Base-by-base conservation (phyloP, 768 basidiomycete species). In the Agaricus blazei region DNA sequence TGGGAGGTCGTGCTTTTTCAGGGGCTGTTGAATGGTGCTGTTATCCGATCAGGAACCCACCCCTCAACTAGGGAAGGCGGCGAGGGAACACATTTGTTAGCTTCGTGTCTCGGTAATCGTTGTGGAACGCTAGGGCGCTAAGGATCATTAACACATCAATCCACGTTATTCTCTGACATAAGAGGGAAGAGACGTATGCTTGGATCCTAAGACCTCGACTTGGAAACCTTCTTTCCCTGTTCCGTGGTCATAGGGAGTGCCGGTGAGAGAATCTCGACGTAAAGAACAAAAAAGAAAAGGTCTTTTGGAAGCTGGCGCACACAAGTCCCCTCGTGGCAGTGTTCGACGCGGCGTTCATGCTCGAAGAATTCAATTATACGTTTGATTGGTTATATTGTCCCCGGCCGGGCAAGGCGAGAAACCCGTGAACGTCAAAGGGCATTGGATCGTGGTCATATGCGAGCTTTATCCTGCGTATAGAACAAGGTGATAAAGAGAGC, bases 251-350 rank as follows among this genome's bases (percentile, higher is more conserved):
- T 31, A 55, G 54, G 47, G 45, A 48, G 48, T 34, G 41, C 40
- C 54, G 54, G 54, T 55, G 54, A 55, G 54, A 55, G 54, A 48
- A 55, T 42, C 34, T 55, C 47, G 47, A 55, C 54, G 46, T 34
- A 55, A 55, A 55, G 34, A 34, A 34, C 34, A 34, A 11, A 19
- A 19, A 19, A 34, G 38, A 46, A 55, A 48, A 55, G 47, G 54
- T 42, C 54, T 37, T 27, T 55, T 46, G 54, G 41, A 55, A 23
- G 47, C 54, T 55, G 42, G 51, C 43, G 46, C 31, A 55, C 37
- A 55, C 47, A 48, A 42, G 54, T 7, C 54, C 46, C 46, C 47
- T 41, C 38, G 41, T 41, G 40, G 23, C 54, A 38, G 41, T 36
- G 34, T 8, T 46, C 47, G 40, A 52, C 38, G 7, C 15, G 29